phyloP scores from a whole-genome alignment of 768 basidiomycete species.

The Agaricus subrufescens region DNA sequence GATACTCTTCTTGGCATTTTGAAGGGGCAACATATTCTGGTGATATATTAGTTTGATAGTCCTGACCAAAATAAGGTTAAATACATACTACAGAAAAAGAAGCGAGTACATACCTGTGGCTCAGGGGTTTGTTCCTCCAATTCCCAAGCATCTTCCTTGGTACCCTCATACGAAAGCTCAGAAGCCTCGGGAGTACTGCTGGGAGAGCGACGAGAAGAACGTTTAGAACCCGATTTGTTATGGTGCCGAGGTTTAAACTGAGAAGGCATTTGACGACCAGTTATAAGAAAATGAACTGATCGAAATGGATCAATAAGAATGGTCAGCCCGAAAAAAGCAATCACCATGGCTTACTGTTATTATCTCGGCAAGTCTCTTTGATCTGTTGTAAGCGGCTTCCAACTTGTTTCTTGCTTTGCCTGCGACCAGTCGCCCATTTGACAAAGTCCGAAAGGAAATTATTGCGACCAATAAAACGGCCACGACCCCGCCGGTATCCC shows the following conservation, averaged over 20 bases:
- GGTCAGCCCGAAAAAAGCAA: not conserved
- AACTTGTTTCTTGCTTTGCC: slow-evolving; percentile 71
- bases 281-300: slow-evolving; percentile 4
- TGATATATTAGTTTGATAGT: not conserved
- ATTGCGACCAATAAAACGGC: slow-evolving; percentile 74
- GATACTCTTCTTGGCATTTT: not conserved
- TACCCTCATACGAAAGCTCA: not conserved
- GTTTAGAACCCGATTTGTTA: not conserved
- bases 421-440: slow-evolving; percentile 55
- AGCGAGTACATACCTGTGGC: no score
- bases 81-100: no score
- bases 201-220: not conserved
- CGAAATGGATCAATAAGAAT: not conserved
- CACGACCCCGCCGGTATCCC: slow-evolving; percentile 51
- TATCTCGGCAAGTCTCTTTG: slow-evolving; percentile 58
- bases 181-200: slow-evolving; percentile 2
- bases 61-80: no score
- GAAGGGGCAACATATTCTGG: not conserved
- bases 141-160: no score
- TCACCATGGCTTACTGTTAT: not conserved
- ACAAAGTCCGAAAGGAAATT: slow-evolving; percentile 77
- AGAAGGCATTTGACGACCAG: slow-evolving; percentile 3
- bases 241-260: not conserved
- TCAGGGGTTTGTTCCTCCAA: no score
- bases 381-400: slow-evolving; percentile 77